phyloP scores from a whole-genome alignment of 495 filamentous ascomycete species.

The Lophiostoma macrostomum region DNA sequence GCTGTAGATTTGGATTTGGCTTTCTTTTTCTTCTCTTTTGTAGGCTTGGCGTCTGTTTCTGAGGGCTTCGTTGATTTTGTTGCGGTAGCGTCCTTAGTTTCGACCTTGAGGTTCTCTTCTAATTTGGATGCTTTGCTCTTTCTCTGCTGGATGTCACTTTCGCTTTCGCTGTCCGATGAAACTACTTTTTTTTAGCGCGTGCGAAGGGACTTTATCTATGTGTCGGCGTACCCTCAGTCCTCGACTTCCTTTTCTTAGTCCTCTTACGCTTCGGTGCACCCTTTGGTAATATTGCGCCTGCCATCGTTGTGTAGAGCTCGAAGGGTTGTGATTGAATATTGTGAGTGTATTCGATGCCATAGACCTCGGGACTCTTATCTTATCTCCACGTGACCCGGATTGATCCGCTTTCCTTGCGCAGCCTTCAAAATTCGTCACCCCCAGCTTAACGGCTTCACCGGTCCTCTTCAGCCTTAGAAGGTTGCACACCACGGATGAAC shows the following conservation, averaged over 20 bases:
- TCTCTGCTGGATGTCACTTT: background rate
- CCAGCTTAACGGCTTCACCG: too few species aligned
- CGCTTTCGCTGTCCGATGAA: background rate
- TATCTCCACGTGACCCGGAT: slow-evolving; percentile 31
- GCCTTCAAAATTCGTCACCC: background rate
- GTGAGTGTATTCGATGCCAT: background rate
- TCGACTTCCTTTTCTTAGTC: slow-evolving; percentile 15
- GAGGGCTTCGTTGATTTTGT: slow-evolving; percentile 1
- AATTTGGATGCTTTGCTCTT: background rate
- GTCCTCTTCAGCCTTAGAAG: too few species aligned
- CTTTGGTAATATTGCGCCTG: background rate
- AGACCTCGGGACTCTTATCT: slow-evolving; percentile 10
- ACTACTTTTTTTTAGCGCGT: background rate
- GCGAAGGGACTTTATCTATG: background rate
- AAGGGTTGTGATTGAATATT: background rate
- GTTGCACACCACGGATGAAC: too few species aligned
- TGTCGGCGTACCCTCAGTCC: slow-evolving; percentile 5
- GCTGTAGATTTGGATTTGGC: too few species aligned
- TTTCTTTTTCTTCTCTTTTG: too few species aligned
- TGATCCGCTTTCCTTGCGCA: background rate
- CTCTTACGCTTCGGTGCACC: slow-evolving; percentile 15
- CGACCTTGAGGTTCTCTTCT: background rate
- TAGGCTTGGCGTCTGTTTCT: too few species aligned
- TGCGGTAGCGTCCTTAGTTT: background rate
- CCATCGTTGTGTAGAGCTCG: slow-evolving; percentile 9